A percentile compares a stretch with the other conserved stretches of the same genome.
Conservation (phyloP, 805 yeast genomes). For the Wickerhamomyces sydowiorum region DNA sequence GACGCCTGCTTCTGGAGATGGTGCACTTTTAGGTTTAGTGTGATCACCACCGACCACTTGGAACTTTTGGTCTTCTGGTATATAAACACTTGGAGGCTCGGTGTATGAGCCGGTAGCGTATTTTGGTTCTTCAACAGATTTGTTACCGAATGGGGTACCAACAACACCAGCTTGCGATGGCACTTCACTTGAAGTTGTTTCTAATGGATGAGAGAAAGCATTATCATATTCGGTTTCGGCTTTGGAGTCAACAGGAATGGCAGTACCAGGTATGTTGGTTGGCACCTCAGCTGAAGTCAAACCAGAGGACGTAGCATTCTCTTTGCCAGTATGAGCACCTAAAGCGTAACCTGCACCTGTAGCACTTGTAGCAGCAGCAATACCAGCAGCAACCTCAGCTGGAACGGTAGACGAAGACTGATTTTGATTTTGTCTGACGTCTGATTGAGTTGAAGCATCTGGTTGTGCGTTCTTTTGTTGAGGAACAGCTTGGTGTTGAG, state of each 20-base stretch:
- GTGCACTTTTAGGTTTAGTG: neutral
- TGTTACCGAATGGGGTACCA: too few species aligned
- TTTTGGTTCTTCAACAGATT: too few species aligned
- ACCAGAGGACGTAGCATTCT: too few species aligned
- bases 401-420: neutral
- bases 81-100: too few species aligned
- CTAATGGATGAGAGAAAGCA: neutral
- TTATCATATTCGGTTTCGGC: neutral
- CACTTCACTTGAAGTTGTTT: neutral
- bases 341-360: neutral
- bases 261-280: neutral
- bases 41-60: neutral
- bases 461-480: too few species aligned
- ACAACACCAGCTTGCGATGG: slow-evolving; percentile 2
- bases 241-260: neutral
- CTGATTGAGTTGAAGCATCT: neutral
- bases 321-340: neutral
- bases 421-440: neutral
- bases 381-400: neutral
- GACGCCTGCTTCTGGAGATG: neutral
- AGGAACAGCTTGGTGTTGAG: too few species aligned
- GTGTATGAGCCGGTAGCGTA: too few species aligned
- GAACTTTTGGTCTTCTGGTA: neutral
- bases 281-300: neutral
- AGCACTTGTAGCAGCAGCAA: neutral